Base-by-base conservation (phyloP, 2,329 filamentous ascomycete species). In the Sporothrix curviconia region DNA sequence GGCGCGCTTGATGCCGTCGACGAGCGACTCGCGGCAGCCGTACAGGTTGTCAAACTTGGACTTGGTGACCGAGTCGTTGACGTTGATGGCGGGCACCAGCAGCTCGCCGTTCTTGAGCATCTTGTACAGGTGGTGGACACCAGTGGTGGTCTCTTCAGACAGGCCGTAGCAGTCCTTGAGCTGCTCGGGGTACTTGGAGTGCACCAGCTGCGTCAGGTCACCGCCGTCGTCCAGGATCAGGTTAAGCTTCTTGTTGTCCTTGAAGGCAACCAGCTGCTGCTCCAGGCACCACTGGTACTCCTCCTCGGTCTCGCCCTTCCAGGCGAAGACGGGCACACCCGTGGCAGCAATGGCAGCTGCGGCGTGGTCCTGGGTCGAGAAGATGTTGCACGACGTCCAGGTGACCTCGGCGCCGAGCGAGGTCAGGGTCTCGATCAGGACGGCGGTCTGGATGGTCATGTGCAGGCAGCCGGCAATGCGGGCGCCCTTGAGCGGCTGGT, bases 21-120 rank as follows among this genome's bases (percentile, higher is more conserved):
- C 86, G 69, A 99, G 88, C 64, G 92, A 96, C 82, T 97, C 94
- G 74, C 91, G 87, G 90, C 94, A 97, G 72, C 94, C 92, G 85
- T 97, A 99, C 66, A 97, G 81, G 87, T 99, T 99, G 85, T 97
- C 94, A 76, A 99, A 99, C 85, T 99, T 99, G 79, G 91, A 96
- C 87, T 97, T 99, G 78, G 94, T 99, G 73, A 99, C 92, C 60
- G 89, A 92, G 86, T 99, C 92, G 82, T 99, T 97, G 83, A 99
- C 92, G 78, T 99, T 99, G 86, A 97, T 90, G 77, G 92, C 83
- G 66, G 94, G 94, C 66, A 96, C 89, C 63, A 96, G 87, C 65
- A 97, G 90, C 76, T 85, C 82, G 74, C 84, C 83, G 68, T 89
- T 86, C 84, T 94, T 96, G 75, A 97, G 80, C 92, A 96, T 96